Evolutionary conservation across 306 rosid species (phyloP).

Genomic region (Malus orientalis): DNA sequence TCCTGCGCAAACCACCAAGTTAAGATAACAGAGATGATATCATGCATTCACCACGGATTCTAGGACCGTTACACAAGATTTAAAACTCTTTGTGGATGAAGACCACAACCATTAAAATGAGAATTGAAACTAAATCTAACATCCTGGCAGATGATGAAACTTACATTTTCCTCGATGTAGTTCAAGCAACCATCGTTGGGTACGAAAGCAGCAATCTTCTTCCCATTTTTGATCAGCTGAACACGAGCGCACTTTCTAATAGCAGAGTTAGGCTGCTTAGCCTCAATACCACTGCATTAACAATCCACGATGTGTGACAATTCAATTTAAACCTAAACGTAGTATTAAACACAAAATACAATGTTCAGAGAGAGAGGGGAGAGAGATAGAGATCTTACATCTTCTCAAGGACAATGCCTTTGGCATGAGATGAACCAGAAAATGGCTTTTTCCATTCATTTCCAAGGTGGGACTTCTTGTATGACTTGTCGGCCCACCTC

Average conservation of each 20-base stretch:
- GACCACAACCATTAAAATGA: background rate
- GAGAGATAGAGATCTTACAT: slow-evolving; percentile 10
- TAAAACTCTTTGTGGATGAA: background rate
- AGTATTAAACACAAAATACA: background rate
- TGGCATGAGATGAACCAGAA: slow-evolving; percentile 33
- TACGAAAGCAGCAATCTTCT: slow-evolving; percentile 31
- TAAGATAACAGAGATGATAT: background rate
- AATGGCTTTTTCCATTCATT: slow-evolving; percentile 35
- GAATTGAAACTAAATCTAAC: background rate
- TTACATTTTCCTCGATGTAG: slow-evolving; percentile 29
- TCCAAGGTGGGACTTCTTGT: slow-evolving; percentile 32
- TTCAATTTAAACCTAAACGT: no score
- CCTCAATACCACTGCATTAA: slow-evolving; percentile 28
- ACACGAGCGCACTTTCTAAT: slow-evolving; percentile 31
- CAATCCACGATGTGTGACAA: background rate
- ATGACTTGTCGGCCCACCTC: slow-evolving; percentile 32
- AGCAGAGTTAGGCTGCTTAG: slow-evolving; percentile 30
- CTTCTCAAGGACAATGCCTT: slow-evolving; percentile 31
- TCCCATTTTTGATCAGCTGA: slow-evolving; percentile 27
- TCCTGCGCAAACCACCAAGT: slow-evolving; percentile 5
- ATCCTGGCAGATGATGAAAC: background rate
- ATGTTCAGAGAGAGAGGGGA: background rate
- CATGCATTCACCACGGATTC: background rate
- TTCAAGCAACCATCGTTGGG: slow-evolving; percentile 27
- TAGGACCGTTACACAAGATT: background rate